Evolutionary conservation across 2,329 filamentous ascomycete species (phyloP).

Genomic region (Huntiella moniliformis): DNA sequence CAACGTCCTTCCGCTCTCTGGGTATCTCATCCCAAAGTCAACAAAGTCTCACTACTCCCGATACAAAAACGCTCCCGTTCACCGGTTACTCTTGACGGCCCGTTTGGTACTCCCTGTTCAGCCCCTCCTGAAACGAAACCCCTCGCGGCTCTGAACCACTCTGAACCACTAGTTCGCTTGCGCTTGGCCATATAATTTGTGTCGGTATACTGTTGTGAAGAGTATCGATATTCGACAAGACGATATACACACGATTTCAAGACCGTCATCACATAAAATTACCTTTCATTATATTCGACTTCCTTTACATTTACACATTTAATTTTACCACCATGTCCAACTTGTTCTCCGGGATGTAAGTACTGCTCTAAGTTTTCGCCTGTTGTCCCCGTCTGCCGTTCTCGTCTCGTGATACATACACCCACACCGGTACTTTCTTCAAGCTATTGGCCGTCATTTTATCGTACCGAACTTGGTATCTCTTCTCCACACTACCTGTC

Average conservation of each 20-base stretch:
- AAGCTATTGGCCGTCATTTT: not conserved
- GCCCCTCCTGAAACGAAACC: slow-evolving; percentile 5
- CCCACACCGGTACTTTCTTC: too few species aligned
- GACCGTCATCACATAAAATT: not conserved
- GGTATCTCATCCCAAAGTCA: too few species aligned
- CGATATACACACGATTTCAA: not conserved
- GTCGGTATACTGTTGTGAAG: not conserved
- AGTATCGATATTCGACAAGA: not conserved
- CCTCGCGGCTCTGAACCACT: not conserved
- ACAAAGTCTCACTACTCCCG: too few species aligned
- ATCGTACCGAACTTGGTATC: slow-evolving; percentile 8
- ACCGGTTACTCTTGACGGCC: too few species aligned
- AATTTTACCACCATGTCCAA: slow-evolving; percentile 31
- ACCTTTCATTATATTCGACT: not conserved
- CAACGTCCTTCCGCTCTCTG: too few species aligned
- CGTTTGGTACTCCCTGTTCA: too few species aligned
- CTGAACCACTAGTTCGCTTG: slow-evolving; percentile 1
- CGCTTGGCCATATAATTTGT: not conserved
- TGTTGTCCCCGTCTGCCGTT: too few species aligned
- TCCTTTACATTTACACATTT: too few species aligned
- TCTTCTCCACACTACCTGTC: slow-evolving; percentile 1
- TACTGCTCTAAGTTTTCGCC: slow-evolving; percentile 14
- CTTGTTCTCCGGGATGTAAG: slow-evolving; percentile 44
- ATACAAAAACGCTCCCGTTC: too few species aligned
- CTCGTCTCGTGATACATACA: too few species aligned